Conservation (phyloP, 1,139 yeast genomes). For the Schwanniomyces etchellsii region DNA sequence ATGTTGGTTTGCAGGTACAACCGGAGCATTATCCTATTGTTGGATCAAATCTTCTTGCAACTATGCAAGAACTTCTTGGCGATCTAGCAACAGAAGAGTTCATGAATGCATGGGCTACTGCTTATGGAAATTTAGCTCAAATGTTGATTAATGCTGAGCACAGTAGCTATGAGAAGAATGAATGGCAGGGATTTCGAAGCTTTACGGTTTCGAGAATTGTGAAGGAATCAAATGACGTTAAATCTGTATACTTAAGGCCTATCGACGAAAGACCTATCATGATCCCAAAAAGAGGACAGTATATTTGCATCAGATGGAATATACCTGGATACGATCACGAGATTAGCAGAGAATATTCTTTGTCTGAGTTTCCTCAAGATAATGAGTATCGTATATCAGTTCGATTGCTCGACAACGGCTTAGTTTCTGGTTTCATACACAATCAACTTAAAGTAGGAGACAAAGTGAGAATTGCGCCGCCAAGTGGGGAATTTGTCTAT, state of each 20-base stretch:
- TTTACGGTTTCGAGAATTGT: slow-evolving; percentile 41
- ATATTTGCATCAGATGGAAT: slow-evolving; percentile 46
- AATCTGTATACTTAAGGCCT: slow-evolving; percentile 49
- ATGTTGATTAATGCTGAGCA: slow-evolving; percentile 54
- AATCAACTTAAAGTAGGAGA: slow-evolving; percentile 46
- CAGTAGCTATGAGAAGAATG: slow-evolving; percentile 35
- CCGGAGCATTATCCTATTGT: slow-evolving; percentile 67
- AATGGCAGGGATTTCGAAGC: slow-evolving; percentile 54
- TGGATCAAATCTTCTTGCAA: slow-evolving; percentile 48
- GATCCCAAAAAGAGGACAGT: slow-evolving; percentile 53
- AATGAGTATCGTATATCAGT: slow-evolving; percentile 51
- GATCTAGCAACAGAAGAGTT: slow-evolving; percentile 52
- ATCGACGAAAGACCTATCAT: slow-evolving; percentile 32
- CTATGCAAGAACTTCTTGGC: slow-evolving; percentile 54
- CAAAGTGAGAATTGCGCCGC: slow-evolving; percentile 47
- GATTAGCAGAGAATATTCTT: slow-evolving; percentile 48
- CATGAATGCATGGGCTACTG: slow-evolving; percentile 60
- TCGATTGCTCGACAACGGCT: slow-evolving; percentile 38
- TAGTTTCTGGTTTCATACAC: slow-evolving; percentile 51
- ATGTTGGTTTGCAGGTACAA: slow-evolving; percentile 55
- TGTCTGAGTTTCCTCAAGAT: slow-evolving; percentile 28
- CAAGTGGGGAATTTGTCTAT: slow-evolving; percentile 51
- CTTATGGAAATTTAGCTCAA: slow-evolving; percentile 61
- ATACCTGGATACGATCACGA: slow-evolving; percentile 24
- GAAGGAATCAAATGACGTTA: slow-evolving; percentile 43